Conservation (phyloP, 2,329 filamentous ascomycete species). For the Trichoderma sp. region DNA sequence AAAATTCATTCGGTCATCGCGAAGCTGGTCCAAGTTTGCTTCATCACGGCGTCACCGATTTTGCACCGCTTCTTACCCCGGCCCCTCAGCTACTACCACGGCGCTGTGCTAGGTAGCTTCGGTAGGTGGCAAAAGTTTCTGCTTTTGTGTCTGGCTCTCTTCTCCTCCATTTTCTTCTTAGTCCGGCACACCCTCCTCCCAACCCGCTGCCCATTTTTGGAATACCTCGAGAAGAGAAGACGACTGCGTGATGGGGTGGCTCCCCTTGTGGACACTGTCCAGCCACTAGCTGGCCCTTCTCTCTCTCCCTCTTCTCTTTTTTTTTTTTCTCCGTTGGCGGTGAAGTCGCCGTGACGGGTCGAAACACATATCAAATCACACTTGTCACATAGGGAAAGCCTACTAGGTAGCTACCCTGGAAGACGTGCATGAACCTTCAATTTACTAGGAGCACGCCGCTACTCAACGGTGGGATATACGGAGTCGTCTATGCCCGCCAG, state of each 20-base stretch:
- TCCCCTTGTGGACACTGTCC: not conserved
- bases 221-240: not conserved
- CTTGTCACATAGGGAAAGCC: not conserved
- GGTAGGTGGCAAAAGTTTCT: constrained; percentile 10
- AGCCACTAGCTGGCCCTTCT: constrained; percentile 1
- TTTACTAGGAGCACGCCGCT: constrained; percentile 14
- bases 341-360: constrained; percentile 9
- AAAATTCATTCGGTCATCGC: constrained; percentile 5
- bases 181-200: constrained; percentile 1
- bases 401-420: constrained; percentile 5
- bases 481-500: not conserved
- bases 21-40: not conserved
- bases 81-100: not conserved
- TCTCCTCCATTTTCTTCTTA: constrained; percentile 3
- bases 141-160: not conserved
- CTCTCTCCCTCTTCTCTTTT: not conserved
- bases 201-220: not conserved
- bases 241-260: constrained; percentile 1
- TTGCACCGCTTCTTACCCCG: constrained; percentile 9
- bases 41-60: constrained; percentile 20
- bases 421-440: constrained; percentile 3
- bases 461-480: not conserved
- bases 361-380: constrained; percentile 6
- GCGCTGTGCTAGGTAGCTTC: not conserved
- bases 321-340: constrained; percentile 9